These are phyloP conservation scores for Aspergillus sparsus DNA, from an alignment of 495 filamentous ascomycete species.

Conservation along the genomic window DNA sequence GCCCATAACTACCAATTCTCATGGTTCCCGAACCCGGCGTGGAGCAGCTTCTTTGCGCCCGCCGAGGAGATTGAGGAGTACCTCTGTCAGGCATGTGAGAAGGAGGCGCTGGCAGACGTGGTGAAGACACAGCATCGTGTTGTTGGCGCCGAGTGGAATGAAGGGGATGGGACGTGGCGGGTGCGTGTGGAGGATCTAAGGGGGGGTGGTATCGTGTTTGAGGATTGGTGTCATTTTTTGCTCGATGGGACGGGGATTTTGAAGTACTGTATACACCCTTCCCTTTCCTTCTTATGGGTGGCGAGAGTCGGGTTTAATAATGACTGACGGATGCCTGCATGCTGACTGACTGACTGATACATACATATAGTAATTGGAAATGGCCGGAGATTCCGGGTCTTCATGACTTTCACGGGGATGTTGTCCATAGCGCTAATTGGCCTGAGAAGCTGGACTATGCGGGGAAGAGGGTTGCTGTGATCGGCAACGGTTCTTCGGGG, in stretches of 20 bases:
- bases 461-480: conserved; percentile 50
- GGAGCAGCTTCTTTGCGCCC: conserved; percentile 24
- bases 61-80: conserved; percentile 58
- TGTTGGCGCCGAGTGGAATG: conserved; percentile 40
- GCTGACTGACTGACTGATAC: not conserved
- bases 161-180: conserved; percentile 43
- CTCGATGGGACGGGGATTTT: conserved; percentile 51
- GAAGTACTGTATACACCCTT: conserved; percentile 32
- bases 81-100: conserved; percentile 40
- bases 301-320: too few species aligned
- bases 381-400: conserved; percentile 53
- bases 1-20: conserved; percentile 33
- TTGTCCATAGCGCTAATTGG: conserved; percentile 53
- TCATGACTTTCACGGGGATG: conserved; percentile 43
- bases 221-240: conserved; percentile 38
- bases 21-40: conserved; percentile 42
- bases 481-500: conserved; percentile 47
- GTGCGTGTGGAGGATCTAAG: conserved; percentile 29
- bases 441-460: conserved; percentile 36
- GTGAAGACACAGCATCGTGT: conserved; percentile 42
- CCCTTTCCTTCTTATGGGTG: too few species aligned
- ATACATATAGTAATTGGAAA: conserved; percentile 42
- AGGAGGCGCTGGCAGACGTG: conserved; percentile 40
- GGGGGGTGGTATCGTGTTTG: conserved; percentile 29
- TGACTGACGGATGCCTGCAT: too few species aligned